A percentile compares a stretch with the other conserved stretches of the same genome.
Evolutionary conservation across 2,329 filamentous ascomycete genomes (phyloP).

Genomic region (Aciculosporium take): DNA sequence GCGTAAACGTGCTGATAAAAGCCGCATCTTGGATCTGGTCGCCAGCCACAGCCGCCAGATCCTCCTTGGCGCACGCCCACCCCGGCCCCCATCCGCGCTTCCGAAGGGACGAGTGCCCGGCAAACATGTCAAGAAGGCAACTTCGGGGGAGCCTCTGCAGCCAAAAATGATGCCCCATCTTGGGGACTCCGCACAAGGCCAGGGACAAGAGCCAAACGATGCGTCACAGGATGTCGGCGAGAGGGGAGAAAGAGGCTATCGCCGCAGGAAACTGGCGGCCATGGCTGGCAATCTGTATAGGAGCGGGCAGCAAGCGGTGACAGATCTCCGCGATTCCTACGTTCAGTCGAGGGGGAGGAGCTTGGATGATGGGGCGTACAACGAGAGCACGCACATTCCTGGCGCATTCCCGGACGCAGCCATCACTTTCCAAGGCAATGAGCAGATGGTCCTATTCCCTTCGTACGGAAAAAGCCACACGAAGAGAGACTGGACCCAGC

Average conservation of each 20-base stretch:
- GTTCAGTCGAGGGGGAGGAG: constrained; percentile 32
- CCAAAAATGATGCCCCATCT: constrained; percentile 16
- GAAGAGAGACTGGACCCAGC: constrained; percentile 28
- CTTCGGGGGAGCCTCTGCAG: constrained; percentile 15
- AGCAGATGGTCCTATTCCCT: constrained; percentile 90
- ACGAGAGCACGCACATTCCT: constrained; percentile 37
- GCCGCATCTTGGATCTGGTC: constrained; percentile 29
- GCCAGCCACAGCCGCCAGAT: constrained; percentile 29
- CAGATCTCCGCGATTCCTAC: constrained; percentile 44
- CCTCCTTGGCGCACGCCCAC: constrained; percentile 22
- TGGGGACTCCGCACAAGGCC: constrained; percentile 13
- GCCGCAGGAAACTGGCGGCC: constrained; percentile 62
- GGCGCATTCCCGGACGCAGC: constrained; percentile 73
- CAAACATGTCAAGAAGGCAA: constrained; percentile 21
- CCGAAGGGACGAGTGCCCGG: constrained; percentile 4
- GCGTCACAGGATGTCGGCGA: constrained; percentile 12
- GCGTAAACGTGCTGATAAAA: constrained; percentile 34
- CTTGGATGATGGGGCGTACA: constrained; percentile 15
- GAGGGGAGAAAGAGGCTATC: constrained; percentile 48
- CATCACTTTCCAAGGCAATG: constrained; percentile 65
- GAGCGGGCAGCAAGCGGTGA: constrained; percentile 41
- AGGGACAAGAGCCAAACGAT: constrained; percentile 16
- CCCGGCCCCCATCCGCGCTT: background rate
- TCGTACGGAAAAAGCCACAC: constrained; percentile 73
- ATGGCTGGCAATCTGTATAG: constrained; percentile 44